Base-by-base conservation (phyloP, 2,329 filamentous ascomycete genomes). In the Verticillium klebahnii region DNA sequence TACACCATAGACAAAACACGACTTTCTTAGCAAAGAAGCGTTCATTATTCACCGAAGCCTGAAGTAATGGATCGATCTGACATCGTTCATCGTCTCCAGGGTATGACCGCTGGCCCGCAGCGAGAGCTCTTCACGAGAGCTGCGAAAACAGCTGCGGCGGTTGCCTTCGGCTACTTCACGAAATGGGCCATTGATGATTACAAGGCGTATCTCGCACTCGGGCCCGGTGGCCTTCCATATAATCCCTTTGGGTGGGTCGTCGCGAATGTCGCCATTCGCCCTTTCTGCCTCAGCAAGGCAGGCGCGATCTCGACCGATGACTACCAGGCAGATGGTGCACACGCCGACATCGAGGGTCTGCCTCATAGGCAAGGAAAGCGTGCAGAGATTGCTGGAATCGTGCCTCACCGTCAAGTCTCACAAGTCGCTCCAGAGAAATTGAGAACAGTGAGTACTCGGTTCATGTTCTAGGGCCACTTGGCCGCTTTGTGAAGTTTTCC, bases 141-240 rank as follows among this genome's bases (percentile, higher is more conserved):
- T 12, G 45, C 45, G 19, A 19, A 8, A 45, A n/a, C 45, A 25
- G 45, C 19, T 23, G 45, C 45, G 8, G 19, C 45, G 23, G 8
- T 50, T 3, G 11, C 19, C 8, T n/a, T 50, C 8, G 19, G 19
- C 19, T n/a, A 23, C 9, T n/a, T 5, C 7, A 50, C 45, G 19
- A 5, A 8, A 11, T 50, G 45, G 45, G 45, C 45, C 7, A 14
- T 50, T 12, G 19, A n/a, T 0, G 63, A 65, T 61, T 82, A 82
- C 69, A 69, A 65, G 4, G 71, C 69, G 57, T 82, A 70, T 67
- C 71, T 78, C 17, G 73, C 75, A 1, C 73, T 82, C 36, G 79
- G 79, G 15, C 73, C 71, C 3, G 78, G 80, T 61, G 79, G 79
- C 17, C 61, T 80, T 0, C 78, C 79, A 0, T 71, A 78, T 66